A percentile compares a stretch with the other conserved stretches of the same genome.
These are phyloP conservation scores for Austropuccinia psidii DNA, from an alignment of 1,284 basidiomycete genomes.

Conservation along the genomic window DNA sequence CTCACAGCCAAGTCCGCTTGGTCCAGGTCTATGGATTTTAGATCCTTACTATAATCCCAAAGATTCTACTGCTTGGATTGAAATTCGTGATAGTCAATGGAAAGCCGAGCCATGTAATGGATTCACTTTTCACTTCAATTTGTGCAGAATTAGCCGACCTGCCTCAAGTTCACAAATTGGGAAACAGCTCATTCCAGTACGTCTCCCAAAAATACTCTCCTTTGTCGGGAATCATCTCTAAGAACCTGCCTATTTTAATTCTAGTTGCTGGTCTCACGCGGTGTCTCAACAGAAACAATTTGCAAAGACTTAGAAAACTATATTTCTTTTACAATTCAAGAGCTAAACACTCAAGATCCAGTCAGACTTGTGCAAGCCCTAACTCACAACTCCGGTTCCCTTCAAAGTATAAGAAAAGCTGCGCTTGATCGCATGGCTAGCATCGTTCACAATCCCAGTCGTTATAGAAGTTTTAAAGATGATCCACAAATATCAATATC, in stretches of 20 bases:
- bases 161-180: neutral
- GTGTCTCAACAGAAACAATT: neutral
- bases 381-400: too few species aligned
- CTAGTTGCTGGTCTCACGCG: constrained; percentile 3
- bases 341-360: constrained; percentile 2
- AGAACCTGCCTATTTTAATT: neutral
- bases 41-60: neutral
- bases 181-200: constrained; percentile 21
- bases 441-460: neutral
- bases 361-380: neutral
- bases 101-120: constrained; percentile 6
- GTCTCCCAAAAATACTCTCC: neutral
- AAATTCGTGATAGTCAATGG: constrained; percentile 33
- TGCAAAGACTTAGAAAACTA: neutral
- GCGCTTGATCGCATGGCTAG: neutral
- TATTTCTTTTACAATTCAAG: neutral
- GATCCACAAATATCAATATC: neutral
- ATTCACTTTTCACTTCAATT: constrained; percentile 12
- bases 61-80: constrained; percentile 2
- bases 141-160: constrained; percentile 5
- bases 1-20: neutral
- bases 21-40: constrained; percentile 18
- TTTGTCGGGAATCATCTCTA: neutral
- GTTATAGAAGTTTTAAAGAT: neutral
- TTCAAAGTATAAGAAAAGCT: neutral